Conservation (phyloP, 192 early-diverging fungal genomes). For the Podila clonocystis region DNA sequence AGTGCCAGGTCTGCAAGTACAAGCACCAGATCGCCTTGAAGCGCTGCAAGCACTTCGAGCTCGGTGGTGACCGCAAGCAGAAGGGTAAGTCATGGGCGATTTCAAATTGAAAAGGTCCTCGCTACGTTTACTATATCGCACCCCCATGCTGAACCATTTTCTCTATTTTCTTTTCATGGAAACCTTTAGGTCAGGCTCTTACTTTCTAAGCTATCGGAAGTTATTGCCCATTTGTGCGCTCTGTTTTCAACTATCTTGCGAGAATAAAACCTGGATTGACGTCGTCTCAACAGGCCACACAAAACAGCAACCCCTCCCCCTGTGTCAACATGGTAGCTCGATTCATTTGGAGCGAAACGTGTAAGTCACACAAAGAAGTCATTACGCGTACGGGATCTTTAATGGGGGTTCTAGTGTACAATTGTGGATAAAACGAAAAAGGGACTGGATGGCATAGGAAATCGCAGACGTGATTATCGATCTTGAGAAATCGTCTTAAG, state of each 20-base stretch:
- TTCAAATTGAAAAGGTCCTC: slow-evolving; percentile 84
- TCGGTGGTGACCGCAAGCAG: slow-evolving; percentile 5
- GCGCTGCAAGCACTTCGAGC: slow-evolving; percentile 99
- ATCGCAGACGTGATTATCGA: too few species aligned
- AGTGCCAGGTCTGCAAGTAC: slow-evolving; percentile 99
- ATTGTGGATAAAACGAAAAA: too few species aligned
- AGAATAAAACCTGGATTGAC: slow-evolving; percentile 52
- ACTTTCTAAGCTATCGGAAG: slow-evolving; percentile 33
- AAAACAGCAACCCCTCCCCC: slow-evolving; percentile 1
- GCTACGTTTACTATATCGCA: not conserved
- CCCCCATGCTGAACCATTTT: not conserved
- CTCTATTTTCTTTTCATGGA: not conserved
- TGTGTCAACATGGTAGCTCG: too few species aligned
- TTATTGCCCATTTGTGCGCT: slow-evolving; percentile 44
- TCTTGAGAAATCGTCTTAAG: too few species aligned
- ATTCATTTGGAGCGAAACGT: too few species aligned
- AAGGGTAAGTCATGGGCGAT: slow-evolving; percentile 91
- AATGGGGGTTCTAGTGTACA: too few species aligned
- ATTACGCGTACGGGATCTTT: too few species aligned
- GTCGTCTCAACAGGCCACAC: slow-evolving; percentile 10
- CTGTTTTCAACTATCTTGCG: slow-evolving; percentile 43
- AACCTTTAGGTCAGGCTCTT: slow-evolving; percentile 28
- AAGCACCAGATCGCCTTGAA: slow-evolving; percentile 97
- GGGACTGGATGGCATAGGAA: too few species aligned
- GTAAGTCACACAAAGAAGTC: too few species aligned